Evolutionary conservation across 176 grass and related monocot genomes (phyloP).

Genomic region (Oryza punctata): DNA sequence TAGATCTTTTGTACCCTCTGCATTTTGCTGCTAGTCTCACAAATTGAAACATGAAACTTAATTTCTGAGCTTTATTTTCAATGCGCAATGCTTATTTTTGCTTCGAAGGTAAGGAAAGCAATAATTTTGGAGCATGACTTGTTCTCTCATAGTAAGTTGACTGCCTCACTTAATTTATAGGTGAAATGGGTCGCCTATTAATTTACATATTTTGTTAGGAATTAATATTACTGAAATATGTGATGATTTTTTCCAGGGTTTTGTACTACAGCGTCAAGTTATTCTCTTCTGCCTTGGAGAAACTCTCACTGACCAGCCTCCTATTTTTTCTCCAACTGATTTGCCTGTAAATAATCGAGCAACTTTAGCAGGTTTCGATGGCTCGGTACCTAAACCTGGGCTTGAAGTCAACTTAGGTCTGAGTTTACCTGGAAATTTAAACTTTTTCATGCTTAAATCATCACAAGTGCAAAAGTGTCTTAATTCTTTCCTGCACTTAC

Average conservation of each 20-base stretch:
- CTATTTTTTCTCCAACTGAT: slow-evolving; percentile 53
- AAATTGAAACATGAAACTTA: background rate
- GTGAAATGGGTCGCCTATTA: slow-evolving; percentile 2
- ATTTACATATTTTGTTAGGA: background rate
- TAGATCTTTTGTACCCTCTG: background rate
- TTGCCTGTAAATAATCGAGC: slow-evolving; percentile 54
- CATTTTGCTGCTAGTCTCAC: background rate
- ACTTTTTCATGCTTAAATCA: slow-evolving; percentile 19
- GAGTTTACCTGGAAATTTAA: slow-evolving; percentile 19
- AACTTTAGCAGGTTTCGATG: slow-evolving; percentile 56
- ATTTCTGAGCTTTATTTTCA: background rate
- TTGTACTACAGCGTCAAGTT: slow-evolving; percentile 95
- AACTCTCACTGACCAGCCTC: slow-evolving; percentile 70
- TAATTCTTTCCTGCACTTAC: slow-evolving; percentile 30
- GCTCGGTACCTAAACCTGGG: slow-evolving; percentile 70
- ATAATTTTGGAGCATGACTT: background rate
- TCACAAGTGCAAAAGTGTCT: slow-evolving; percentile 2
- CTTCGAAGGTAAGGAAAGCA: background rate
- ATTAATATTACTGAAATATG: slow-evolving; percentile 26
- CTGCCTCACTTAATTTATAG: slow-evolving; percentile 13
- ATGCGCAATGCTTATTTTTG: background rate
- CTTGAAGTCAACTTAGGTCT: slow-evolving; percentile 85
- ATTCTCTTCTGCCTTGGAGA: slow-evolving; percentile 78
- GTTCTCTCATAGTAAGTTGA: background rate
- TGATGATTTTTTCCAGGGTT: slow-evolving; percentile 66